Conservation (phyloP, 2,329 filamentous ascomycete species). For the Claviceps spartinae region DNA sequence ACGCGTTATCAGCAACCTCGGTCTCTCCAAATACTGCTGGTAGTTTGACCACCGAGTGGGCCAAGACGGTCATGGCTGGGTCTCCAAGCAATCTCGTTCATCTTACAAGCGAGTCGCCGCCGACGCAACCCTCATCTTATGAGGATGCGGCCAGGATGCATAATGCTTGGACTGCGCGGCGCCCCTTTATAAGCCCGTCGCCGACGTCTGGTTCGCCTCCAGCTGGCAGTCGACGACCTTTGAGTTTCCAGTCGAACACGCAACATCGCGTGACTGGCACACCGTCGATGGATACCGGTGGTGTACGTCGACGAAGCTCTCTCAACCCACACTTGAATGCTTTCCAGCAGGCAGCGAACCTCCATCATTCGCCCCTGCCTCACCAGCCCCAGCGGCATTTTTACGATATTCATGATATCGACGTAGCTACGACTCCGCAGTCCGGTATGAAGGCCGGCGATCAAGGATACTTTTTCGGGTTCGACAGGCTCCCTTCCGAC, state of each 20-base stretch:
- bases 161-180: slow-evolving; percentile 32
- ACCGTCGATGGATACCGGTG: slow-evolving; percentile 22
- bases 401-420: slow-evolving; percentile 60
- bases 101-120: slow-evolving; percentile 37
- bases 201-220: slow-evolving; percentile 29
- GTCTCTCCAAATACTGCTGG: slow-evolving; percentile 34
- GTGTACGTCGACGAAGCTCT: slow-evolving; percentile 30
- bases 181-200: slow-evolving; percentile 30
- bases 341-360: slow-evolving; percentile 26
- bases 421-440: slow-evolving; percentile 48
- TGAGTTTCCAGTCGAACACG: slow-evolving; percentile 41
- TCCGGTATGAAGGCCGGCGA: slow-evolving; percentile 49
- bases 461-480: slow-evolving; percentile 65
- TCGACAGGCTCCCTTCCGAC: slow-evolving; percentile 53
- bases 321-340: slow-evolving; percentile 35
- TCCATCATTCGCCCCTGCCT: slow-evolving; percentile 49
- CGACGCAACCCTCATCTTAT: slow-evolving; percentile 38
- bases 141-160: slow-evolving; percentile 31
- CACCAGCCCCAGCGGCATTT: slow-evolving; percentile 68
- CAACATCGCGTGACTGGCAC: slow-evolving; percentile 29
- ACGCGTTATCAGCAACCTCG: slow-evolving; percentile 35
- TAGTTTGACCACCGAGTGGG: slow-evolving; percentile 34
- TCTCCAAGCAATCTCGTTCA: slow-evolving; percentile 41
- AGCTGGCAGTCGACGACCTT: slow-evolving; percentile 26
- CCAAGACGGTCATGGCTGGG: slow-evolving; percentile 26